phyloP scores from a whole-genome alignment of 805 yeast genomes.

The Candida ortonii region DNA sequence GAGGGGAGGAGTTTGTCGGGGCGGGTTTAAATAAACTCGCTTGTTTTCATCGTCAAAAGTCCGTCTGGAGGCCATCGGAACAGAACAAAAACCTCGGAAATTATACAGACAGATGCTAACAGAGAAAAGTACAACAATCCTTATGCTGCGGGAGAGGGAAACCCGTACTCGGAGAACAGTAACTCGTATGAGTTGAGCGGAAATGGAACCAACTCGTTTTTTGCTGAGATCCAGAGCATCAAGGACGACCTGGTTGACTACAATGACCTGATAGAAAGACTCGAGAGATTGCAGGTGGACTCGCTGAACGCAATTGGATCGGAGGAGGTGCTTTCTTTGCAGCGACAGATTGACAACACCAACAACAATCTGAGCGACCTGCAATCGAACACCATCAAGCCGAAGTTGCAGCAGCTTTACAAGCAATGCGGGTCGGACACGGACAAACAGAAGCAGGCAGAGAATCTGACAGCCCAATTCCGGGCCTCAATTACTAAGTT shows the following conservation, averaged over 20 bases:
- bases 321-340: constrained; percentile 63
- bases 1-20: too few species aligned
- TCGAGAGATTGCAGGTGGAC: constrained; percentile 67
- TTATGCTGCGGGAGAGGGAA: constrained; percentile 24
- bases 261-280: constrained; percentile 62
- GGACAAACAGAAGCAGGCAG: constrained; percentile 87
- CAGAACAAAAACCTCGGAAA: background rate
- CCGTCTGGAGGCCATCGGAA: too few species aligned
- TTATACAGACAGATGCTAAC: too few species aligned
- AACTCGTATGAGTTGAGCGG: constrained; percentile 21
- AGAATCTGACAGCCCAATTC: constrained; percentile 79
- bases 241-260: constrained; percentile 69
- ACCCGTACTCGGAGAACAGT: constrained; percentile 19
- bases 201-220: constrained; percentile 44
- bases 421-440: constrained; percentile 65
- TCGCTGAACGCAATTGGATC: constrained; percentile 71
- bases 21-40: background rate
- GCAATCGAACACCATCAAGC: constrained; percentile 65
- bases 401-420: constrained; percentile 74
- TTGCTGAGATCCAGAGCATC: constrained; percentile 65
- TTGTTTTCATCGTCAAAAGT: too few species aligned
- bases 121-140: constrained; percentile 17
- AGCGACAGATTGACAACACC: constrained; percentile 73
- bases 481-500: constrained; percentile 83
- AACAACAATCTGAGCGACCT: constrained; percentile 76